Conservation (phyloP, 352 stramenopile genomes). For the Thraustochytrium striatum region DNA sequence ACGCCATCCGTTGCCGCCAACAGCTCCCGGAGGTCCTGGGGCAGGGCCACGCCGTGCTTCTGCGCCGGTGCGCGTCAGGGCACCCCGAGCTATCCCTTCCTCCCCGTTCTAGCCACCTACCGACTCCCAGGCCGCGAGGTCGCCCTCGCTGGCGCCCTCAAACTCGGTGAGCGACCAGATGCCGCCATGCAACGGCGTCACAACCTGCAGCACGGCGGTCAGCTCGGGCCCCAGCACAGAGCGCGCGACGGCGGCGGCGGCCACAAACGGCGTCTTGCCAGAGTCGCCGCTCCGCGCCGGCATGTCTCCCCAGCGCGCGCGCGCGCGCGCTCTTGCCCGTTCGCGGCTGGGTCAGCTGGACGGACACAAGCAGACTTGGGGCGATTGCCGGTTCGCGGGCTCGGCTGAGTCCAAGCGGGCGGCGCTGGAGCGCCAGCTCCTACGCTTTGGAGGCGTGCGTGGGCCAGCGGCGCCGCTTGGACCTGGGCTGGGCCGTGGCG, state of each 20-base stretch:
- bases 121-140: not conserved
- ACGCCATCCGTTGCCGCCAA: constrained; percentile 15
- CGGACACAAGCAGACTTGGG: too few species aligned
- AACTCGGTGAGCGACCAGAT: constrained; percentile 17
- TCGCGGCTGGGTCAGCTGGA: not conserved
- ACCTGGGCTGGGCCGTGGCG: too few species aligned
- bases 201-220: not conserved
- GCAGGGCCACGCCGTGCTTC: not conserved
- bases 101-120: too few species aligned
- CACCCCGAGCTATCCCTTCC: too few species aligned
- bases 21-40: not conserved
- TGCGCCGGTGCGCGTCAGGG: too few species aligned
- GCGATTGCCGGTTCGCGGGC: too few species aligned
- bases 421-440: too few species aligned
- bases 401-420: too few species aligned
- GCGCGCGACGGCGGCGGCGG: not conserved
- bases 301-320: not conserved
- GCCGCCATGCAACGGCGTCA: not conserved
- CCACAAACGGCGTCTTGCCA: too few species aligned
- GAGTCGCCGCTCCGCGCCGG: too few species aligned
- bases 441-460: too few species aligned
- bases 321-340: not conserved
- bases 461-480: too few species aligned
- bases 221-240: not conserved
- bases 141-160: not conserved